Percentiles rank a stretch among this genome's conserved stretches.
Conservation (phyloP, 2,329 filamentous ascomycete genomes). For the Fusarium metavorans region DNA sequence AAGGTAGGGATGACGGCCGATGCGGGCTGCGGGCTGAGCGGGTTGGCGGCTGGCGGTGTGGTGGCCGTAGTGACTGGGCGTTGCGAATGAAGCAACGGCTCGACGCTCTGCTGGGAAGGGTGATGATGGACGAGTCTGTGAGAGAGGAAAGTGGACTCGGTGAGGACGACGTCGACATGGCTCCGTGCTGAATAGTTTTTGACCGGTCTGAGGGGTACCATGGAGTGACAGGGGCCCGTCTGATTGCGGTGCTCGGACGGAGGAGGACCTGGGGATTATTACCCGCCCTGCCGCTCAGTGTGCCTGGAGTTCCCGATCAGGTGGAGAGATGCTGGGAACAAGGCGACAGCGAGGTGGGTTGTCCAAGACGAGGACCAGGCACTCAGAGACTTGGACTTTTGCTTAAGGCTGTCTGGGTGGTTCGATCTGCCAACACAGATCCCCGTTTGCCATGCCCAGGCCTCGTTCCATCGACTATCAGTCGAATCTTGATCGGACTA, state of each 20-base stretch:
- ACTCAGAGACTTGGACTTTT: constrained; percentile 21
- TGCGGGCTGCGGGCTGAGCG: constrained; percentile 46
- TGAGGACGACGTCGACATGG: constrained; percentile 53
- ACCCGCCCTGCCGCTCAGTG: constrained; percentile 40
- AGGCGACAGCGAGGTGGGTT: constrained; percentile 25
- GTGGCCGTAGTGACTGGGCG: constrained; percentile 46
- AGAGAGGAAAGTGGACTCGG: constrained; percentile 55
- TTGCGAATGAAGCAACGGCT: constrained; percentile 45
- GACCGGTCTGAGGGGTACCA: constrained; percentile 57
- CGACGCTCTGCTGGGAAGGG: constrained; percentile 46
- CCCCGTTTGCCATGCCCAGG: constrained; percentile 23
- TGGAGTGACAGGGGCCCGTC: constrained; percentile 45
- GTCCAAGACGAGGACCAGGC: constrained; percentile 16
- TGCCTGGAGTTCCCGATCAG: constrained; percentile 43
- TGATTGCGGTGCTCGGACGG: constrained; percentile 40
- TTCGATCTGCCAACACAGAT: constrained; percentile 36
- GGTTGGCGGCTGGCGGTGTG: constrained; percentile 46
- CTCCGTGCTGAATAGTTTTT: constrained; percentile 57
- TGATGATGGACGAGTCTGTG: constrained; percentile 52
- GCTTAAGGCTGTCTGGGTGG: constrained; percentile 30
- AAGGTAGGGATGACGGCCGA: constrained; percentile 45
- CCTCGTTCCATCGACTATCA: constrained; percentile 30
- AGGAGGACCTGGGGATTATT: constrained; percentile 38
- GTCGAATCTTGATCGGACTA: constrained; percentile 35
- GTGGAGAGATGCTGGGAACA: constrained; percentile 33